Base-by-base conservation (phyloP, 768 basidiomycete species). In the Hygrocybe punicea region DNA sequence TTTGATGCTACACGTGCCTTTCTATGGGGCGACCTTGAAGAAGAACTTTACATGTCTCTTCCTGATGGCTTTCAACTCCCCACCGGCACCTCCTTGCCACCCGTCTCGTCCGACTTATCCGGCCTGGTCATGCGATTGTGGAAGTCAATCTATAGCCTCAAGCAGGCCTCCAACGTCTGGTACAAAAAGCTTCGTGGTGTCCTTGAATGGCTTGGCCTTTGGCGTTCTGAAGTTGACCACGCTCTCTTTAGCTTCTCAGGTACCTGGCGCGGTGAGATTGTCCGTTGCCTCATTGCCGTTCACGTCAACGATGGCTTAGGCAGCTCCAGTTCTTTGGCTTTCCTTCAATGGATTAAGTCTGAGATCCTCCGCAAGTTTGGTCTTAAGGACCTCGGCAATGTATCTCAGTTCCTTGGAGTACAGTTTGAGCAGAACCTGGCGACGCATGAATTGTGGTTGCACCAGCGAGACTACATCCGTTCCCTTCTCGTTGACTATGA, bases 111-210 rank as follows among this genome's bases (percentile, higher is more conserved):
- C 45, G 21, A 24, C 21, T 53, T 11, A 16, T 33, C 6, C 13
- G 47, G 21, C 33, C 11, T 44, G 4, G 63, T 70, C 2, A 50
- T 64, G 10, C 58, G 51, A 2, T 23, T 69, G 1, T n/a, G 60
- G 34, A 60, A 62, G 14, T 63, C 68, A 0, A 52, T 78, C 1
- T 77, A 78, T 62, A 74, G 76, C 2, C 63, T 77, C 2, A 60
- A 64, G 2, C 75, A 76, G 55, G 66, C 74, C 2, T 62, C 60
- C 0, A 51, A 54, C 14, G 57, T 62, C 33, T 73, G 70, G 63
- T 63, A 68, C 47, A 46, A 46, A 21, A 57, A 60, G 44, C 51
- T 71, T 6, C 37, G 59, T 8, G 9, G 21, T 0, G 53, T 50
- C 4, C 60, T 71, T 11, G 47, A 51, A 17, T 21, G 6, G 0